Conservation (phyloP, 345 rosid species). For the Gossypium anomalum region DNA sequence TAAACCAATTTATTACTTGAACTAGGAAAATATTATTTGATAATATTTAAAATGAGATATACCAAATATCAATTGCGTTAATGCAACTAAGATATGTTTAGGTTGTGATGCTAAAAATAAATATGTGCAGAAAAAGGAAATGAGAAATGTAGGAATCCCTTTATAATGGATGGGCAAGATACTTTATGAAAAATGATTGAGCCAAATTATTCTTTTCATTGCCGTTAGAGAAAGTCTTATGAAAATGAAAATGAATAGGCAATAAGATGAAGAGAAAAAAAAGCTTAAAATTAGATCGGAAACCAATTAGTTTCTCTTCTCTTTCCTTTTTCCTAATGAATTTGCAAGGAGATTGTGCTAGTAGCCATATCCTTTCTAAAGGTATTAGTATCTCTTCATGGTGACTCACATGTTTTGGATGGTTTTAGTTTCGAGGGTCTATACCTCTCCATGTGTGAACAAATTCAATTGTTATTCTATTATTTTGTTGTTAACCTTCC, state of each 20-base stretch:
- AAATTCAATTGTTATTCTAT: neutral
- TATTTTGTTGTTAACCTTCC: neutral
- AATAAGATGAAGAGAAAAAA: neutral
- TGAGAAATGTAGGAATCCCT: neutral
- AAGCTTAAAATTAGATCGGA: neutral
- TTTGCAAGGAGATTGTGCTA: neutral
- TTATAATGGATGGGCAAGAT: neutral
- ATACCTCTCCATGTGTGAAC: neutral
- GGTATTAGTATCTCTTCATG: neutral
- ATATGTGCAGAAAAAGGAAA: neutral
- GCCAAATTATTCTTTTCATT: neutral
- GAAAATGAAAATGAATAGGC: neutral
- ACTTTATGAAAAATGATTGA: neutral
- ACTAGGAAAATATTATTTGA: neutral
- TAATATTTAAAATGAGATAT: neutral
- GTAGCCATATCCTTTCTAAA: neutral
- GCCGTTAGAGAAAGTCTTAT: neutral
- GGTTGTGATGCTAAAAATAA: neutral
- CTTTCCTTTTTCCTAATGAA: neutral
- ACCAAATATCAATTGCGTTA: neutral
- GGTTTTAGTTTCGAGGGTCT: neutral
- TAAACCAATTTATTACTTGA: neutral
- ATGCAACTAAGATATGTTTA: neutral
- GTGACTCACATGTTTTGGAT: neutral
- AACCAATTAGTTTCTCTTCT: neutral